These are phyloP conservation scores for Colletotrichum caudatum DNA, from an alignment of 2,329 filamentous ascomycete species.

Conservation along the genomic window DNA sequence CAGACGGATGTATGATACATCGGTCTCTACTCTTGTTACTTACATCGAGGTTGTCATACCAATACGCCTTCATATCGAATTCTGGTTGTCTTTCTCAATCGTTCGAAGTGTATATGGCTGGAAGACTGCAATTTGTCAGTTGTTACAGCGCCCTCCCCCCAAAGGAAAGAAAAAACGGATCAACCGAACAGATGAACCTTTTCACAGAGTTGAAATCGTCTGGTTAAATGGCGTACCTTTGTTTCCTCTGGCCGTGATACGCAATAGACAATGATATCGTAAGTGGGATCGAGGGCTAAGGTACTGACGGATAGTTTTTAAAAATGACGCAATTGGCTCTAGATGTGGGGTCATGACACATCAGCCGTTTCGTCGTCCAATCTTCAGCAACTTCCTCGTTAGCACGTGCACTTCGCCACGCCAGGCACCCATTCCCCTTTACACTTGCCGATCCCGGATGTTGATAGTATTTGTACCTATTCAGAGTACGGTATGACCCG, in stretches of 20 bases:
- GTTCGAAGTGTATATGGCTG: background rate
- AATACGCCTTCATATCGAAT: conserved; percentile 66
- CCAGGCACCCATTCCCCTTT: background rate
- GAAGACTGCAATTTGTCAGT: background rate
- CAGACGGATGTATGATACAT: background rate
- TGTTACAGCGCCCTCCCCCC: background rate
- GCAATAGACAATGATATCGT: background rate
- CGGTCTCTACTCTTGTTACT: conserved; percentile 45
- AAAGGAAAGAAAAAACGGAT: background rate
- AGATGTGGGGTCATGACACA: conserved; percentile 24
- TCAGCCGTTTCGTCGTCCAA: conserved; percentile 2
- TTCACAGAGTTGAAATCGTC: background rate
- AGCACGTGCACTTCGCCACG: conserved; percentile 7
- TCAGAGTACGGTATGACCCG: background rate
- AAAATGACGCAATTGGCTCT: conserved; percentile 36
- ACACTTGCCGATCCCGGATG: background rate
- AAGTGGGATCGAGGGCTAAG: background rate
- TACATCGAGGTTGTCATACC: conserved; percentile 68
- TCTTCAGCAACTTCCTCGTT: conserved; percentile 13
- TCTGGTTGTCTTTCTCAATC: background rate
- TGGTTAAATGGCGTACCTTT: background rate
- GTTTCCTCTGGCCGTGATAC: background rate
- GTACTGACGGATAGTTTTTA: background rate
- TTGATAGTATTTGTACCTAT: too few species aligned
- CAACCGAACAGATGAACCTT: background rate